Base-by-base conservation (phyloP, 805 yeast species). In the Jamesozyma hellenica region DNA sequence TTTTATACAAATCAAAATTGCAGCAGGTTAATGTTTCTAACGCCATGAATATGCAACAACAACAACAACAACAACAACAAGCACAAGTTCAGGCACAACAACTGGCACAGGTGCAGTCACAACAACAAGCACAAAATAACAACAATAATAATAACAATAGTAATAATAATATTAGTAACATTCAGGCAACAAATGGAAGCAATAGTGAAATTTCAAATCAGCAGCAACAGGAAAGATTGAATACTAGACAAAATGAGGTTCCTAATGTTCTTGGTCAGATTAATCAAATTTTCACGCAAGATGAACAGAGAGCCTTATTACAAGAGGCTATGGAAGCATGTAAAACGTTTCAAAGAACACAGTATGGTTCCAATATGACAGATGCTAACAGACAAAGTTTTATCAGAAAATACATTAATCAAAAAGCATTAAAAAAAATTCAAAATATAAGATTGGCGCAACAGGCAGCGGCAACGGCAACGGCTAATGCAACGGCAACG, bases 1-100 rank as follows among this genome's bases (percentile, higher is more conserved):
- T 78, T 42, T 67, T 78, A 9, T 56, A 67, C 52, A 53, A 68
- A 48, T 50, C 72, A 21, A 67, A 72, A 42, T 68, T 71, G 42
- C 61, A 58, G 35, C 65, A 59, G 34, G 28, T 27, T 40, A 55
- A 50, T 39, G 52, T 63, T 34, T 12, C 15, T 9, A 35, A 31
- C 18, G 38, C 68, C 64, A 49, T 68, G 67, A 52, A 39, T 49
- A 43, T 36, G 42, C 55, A 41, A 36, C 52, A 49, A 42, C 49
- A 44, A 42, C 50, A 34, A 35, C 42, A 33, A 35, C 47, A 39
- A 16, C 47, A 44, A 25, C 50, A 43, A 14, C 51, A 45, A 33
- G 43, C 32, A 16, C 41, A 44, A 28, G 46, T 29, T 39, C 50
- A 51, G 39, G 55, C 50, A 30, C 61, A 54, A 35, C 49, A 42